A percentile compares a stretch with the other conserved stretches of the same genome.
These are phyloP conservation scores for Candida vartiovaarae DNA, from an alignment of 805 yeast genomes.

Conservation along the genomic window DNA sequence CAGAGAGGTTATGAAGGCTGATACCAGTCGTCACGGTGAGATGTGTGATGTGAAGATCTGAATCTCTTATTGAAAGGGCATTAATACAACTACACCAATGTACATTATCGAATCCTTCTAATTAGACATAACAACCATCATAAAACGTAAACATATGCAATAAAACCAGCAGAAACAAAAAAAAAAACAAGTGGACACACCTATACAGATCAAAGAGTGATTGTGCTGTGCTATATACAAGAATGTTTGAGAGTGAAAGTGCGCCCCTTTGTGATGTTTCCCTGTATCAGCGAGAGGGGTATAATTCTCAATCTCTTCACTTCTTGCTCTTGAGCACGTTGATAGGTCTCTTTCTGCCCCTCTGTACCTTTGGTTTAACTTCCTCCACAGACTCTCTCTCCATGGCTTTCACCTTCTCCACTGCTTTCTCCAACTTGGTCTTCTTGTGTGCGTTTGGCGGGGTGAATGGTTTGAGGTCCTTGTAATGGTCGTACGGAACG, in stretches of 20 bases:
- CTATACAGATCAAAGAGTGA: not conserved
- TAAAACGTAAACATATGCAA: not conserved
- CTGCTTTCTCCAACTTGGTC: slow-evolving; percentile 3
- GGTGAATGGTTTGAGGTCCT: slow-evolving; percentile 27
- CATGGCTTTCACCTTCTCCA: slow-evolving; percentile 1
- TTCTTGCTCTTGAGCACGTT: slow-evolving; percentile 5
- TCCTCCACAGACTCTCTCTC: not conserved
- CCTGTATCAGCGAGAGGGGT: too few species aligned
- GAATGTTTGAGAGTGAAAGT: not conserved
- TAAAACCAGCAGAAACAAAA: not conserved
- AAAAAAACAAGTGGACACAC: not conserved
- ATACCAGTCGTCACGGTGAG: slow-evolving; percentile 51
- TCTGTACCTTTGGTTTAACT: slow-evolving; percentile 3
- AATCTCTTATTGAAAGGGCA: not conserved
- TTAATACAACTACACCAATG: not conserved
- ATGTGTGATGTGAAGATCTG: slow-evolving; percentile 33
- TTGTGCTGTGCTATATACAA: not conserved
- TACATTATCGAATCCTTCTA: too few species aligned
- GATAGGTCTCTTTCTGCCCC: slow-evolving; percentile 12
- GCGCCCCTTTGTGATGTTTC: too few species aligned
- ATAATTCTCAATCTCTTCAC: not conserved
- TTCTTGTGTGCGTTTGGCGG: slow-evolving; percentile 21
- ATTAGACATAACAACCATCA: not conserved
- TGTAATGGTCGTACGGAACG: slow-evolving; percentile 9
- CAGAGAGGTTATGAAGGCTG: slow-evolving; percentile 80